Base-by-base conservation (phyloP, 805 yeast species). In the Yarrowia sp. region DNA sequence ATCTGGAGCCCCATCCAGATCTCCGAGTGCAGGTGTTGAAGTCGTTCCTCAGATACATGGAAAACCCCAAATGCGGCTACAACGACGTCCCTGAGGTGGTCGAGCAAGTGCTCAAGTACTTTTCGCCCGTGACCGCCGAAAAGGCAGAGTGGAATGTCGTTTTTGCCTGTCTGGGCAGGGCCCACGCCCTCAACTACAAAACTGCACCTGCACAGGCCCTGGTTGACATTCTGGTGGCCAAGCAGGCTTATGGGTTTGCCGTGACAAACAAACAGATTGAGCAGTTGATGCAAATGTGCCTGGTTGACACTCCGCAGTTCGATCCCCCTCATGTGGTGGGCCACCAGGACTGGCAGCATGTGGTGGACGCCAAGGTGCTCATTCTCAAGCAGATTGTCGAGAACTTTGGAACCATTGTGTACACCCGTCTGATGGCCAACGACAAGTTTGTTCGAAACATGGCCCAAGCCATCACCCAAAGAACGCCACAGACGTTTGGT, bases 161-260 rank as follows among this genome's bases (percentile, higher is more conserved):
- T 10, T 59, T 59, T 43, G 7, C 8, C 5, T 16, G 43, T 14
- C 52, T 59, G 26, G 2, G 11, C 8, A 7, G 35, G 36, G 65
- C 65, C 19, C 35, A 45, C 14, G 35, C 11, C 1, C 35, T 43
- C 15, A 59, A 59, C 65, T 35, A 45, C 52, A 36, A 69, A 9
- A 68, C 65, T 12, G 76, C 75, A 38, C 74, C 79, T 0, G 69
- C 73, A 12, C 55, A 70, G 12, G 36, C 59, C 16, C 53, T 79
- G 4, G 69, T 76, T 11, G 72, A 72, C 38, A 76, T 71, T 40
- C 70, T 77, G 8, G 69, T 71, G 15, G 43, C 65, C 10, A 80
- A 78, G 68, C 79, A 74, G 46, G 75, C 75, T 0, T 67, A 75
- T 9, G 82, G 82, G 1, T 53, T 68, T 8, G 70, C 72, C 0